phyloP scores from a whole-genome alignment of 352 stramenopile species.

The Globisporangium echinulatum region DNA sequence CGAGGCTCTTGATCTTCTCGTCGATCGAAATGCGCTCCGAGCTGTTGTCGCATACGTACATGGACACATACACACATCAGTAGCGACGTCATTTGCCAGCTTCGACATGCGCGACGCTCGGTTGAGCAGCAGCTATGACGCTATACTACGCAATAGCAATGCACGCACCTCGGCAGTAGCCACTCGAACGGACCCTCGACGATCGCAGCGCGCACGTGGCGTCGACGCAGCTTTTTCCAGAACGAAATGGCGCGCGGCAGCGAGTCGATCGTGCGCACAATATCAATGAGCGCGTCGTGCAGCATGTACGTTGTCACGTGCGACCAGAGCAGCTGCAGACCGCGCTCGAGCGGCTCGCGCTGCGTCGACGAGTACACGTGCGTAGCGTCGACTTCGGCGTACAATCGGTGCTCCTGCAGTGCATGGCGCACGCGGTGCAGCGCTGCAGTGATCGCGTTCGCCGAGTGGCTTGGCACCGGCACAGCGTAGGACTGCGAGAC shows the following conservation, averaged over 20 bases:
- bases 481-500: constrained; percentile 45
- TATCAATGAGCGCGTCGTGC: constrained; percentile 47
- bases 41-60: constrained; percentile 9
- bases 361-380: constrained; percentile 20
- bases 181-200: constrained; percentile 57
- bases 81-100: too few species aligned
- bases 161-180: constrained; percentile 37
- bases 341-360: constrained; percentile 23
- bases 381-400: constrained; percentile 8
- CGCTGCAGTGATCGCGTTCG: constrained; percentile 29
- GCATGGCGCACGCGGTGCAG: constrained; percentile 29
- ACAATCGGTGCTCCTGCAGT: constrained; percentile 37
- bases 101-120: too few species aligned
- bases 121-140: neutral
- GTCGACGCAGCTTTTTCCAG: constrained; percentile 55
- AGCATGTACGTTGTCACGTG: constrained; percentile 56
- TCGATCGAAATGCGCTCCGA: constrained; percentile 42
- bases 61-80: neutral
- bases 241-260: constrained; percentile 59
- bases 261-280: constrained; percentile 61
- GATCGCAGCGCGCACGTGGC: constrained; percentile 40
- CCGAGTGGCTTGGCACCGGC: constrained; percentile 31
- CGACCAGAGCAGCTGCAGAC: constrained; percentile 44
- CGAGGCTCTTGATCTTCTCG: constrained; percentile 57
- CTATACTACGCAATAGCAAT: neutral